A percentile compares a stretch with the other conserved stretches of the same genome.
These are phyloP conservation scores for Coelastrella sp. DNA, from an alignment of 139 green algal genomes.

Conservation along the genomic window DNA sequence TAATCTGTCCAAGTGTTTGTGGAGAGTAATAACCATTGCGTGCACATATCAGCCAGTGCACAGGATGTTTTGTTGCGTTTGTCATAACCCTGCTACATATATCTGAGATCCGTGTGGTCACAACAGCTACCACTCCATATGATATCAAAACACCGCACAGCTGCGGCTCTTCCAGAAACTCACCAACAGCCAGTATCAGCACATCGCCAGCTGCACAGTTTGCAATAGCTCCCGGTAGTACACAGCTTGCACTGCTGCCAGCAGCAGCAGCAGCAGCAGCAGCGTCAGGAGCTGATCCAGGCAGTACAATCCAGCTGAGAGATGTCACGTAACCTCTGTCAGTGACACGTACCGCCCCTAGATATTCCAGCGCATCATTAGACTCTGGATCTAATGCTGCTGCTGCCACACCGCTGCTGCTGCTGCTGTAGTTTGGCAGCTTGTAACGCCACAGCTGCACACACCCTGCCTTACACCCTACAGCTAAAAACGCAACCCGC, in stretches of 20 bases:
- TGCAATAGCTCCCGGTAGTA: neutral
- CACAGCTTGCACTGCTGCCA: neutral
- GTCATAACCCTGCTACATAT: too few relatives aligned
- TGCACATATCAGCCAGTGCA: too few relatives aligned
- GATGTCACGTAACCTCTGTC: conserved; percentile 28
- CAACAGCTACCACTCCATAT: neutral
- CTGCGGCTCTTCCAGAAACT: neutral
- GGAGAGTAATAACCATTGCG: too few relatives aligned
- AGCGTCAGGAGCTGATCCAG: neutral
- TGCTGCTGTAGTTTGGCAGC: conserved; percentile 23
- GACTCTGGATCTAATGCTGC: neutral
- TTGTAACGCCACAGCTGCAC: conserved; percentile 40
- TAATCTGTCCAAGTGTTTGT: too few relatives aligned
- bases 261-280: conserved; percentile 11
- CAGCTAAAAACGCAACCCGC: conserved; percentile 1
- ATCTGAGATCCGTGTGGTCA: neutral
- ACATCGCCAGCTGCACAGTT: conserved; percentile 10
- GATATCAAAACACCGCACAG: neutral
- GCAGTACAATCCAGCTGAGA: conserved; percentile 28
- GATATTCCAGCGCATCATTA: conserved; percentile 10
- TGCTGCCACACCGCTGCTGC: neutral
- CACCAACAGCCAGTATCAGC: conserved; percentile 24
- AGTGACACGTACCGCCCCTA: conserved; percentile 2
- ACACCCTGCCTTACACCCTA: conserved; percentile 2
- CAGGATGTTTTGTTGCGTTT: too few relatives aligned